Evolutionary conservation across 495 filamentous ascomycete genomes (phyloP).

Genomic region (Durotheca rogersii): DNA sequence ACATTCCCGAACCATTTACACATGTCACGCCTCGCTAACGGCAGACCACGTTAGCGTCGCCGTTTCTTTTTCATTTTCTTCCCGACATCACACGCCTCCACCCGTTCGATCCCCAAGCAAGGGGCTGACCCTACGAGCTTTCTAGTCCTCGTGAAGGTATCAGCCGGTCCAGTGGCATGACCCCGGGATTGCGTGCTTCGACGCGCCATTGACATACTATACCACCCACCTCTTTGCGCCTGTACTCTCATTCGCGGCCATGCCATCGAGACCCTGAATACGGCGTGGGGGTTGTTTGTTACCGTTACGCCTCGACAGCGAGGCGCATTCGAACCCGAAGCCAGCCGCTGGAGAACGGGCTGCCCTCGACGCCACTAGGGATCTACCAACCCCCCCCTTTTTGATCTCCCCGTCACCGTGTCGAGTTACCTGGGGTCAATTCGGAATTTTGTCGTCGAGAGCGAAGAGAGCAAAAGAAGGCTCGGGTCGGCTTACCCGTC

Average conservation of each 20-base stretch:
- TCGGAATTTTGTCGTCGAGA: too few species aligned
- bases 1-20: constrained; percentile 1
- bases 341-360: neutral
- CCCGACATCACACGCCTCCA: neutral
- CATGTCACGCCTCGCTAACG: neutral
- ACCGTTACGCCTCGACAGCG: constrained; percentile 2
- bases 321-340: constrained; percentile 12
- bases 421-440: neutral
- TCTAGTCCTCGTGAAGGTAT: constrained; percentile 8
- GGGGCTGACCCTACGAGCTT: constrained; percentile 12
- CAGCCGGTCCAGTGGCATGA: constrained; percentile 21
- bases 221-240: constrained; percentile 13
- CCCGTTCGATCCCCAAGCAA: constrained; percentile 16
- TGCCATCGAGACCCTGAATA: constrained; percentile 31
- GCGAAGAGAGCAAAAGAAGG: too few species aligned
- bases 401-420: neutral
- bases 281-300: constrained; percentile 29
- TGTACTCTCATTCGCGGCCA: constrained; percentile 23
- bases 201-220: constrained; percentile 23
- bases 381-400: constrained; percentile 7
- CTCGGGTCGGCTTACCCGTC: too few species aligned
- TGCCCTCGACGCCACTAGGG: constrained; percentile 9
- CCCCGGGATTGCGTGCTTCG: constrained; percentile 30
- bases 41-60: neutral
- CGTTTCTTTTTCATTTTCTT: neutral